A percentile compares a stretch with the other conserved stretches of the same genome.
phyloP scores from a whole-genome alignment of 768 basidiomycete species.

The Lenzites betulinus region DNA sequence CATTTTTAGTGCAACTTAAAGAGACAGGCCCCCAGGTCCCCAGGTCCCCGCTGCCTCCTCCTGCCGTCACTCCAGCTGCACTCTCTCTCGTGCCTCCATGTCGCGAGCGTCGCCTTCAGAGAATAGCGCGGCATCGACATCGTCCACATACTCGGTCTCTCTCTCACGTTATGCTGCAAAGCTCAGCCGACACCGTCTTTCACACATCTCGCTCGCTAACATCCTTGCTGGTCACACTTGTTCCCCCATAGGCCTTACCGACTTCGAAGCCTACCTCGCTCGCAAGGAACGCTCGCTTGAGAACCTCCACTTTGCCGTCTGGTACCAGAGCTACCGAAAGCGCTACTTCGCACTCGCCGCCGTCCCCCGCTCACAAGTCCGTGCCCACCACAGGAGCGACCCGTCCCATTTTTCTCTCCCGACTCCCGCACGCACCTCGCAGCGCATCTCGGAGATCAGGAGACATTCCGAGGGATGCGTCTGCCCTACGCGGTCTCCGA shows the following conservation, averaged over 20 bases:
- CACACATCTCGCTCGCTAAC: constrained; percentile 29
- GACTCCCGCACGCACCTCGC: constrained; percentile 15
- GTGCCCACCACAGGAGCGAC: background rate
- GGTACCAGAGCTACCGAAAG: constrained; percentile 41
- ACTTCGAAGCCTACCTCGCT: constrained; percentile 32
- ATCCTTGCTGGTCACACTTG: constrained; percentile 44
- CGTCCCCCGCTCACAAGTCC: background rate
- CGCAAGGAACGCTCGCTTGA: constrained; percentile 32
- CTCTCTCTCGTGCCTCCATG: background rate
- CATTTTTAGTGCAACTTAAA: constrained; percentile 23
- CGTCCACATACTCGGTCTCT: background rate
- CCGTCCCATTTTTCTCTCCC: constrained; percentile 20
- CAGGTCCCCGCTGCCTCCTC: background rate
- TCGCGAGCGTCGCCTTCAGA: background rate
- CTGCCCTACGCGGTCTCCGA: background rate
- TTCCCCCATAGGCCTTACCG: constrained; percentile 38
- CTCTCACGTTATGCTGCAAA: constrained; percentile 1
- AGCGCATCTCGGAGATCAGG: constrained; percentile 7
- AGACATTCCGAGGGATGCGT: background rate
- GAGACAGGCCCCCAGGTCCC: too few species aligned
- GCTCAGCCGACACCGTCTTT: background rate
- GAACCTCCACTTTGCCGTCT: constrained; percentile 36
- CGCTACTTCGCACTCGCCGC: constrained; percentile 34
- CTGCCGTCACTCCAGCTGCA: background rate
- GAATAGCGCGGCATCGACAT: background rate